Evolutionary conservation across 2,329 filamentous ascomycete genomes (phyloP).

Genomic region (Monilinia aucupariae): DNA sequence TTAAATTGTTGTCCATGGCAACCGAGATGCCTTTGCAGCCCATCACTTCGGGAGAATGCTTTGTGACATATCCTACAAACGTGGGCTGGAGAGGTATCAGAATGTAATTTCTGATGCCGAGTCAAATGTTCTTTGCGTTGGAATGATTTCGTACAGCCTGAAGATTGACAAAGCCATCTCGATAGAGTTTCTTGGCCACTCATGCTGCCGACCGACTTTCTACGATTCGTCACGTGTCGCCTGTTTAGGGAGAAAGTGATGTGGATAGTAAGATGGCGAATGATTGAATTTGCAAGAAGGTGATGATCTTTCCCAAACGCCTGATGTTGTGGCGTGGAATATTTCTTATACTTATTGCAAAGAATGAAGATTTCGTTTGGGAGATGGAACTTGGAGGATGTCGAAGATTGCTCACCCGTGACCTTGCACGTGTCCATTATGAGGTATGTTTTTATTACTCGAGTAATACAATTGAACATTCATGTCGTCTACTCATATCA

Average conservation of each 20-base stretch:
- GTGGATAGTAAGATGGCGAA: too few relatives aligned
- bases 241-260: conserved; percentile 11
- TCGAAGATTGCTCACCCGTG: too few relatives aligned
- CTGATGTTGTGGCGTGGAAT: too few relatives aligned
- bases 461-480: too few relatives aligned
- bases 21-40: conserved; percentile 29
- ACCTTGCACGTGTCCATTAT: too few relatives aligned
- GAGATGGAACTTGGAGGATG: too few relatives aligned
- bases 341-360: too few relatives aligned
- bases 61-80: conserved; percentile 26
- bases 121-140: conserved; percentile 30
- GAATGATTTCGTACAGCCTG: conserved; percentile 28
- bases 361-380: too few relatives aligned
- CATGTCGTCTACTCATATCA: too few relatives aligned
- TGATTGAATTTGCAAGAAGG: too few relatives aligned
- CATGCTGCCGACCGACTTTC: neutral
- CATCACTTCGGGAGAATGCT: conserved; percentile 31
- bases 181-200: neutral
- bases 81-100: conserved; percentile 16
- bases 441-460: too few relatives aligned
- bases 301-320: too few relatives aligned
- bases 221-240: neutral
- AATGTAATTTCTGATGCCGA: conserved; percentile 28
- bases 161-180: conserved; percentile 21
- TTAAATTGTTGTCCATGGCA: conserved; percentile 29